Evolutionary conservation across 257 asterid genomes (phyloP).

Genomic region (Solanum paucissectum): DNA sequence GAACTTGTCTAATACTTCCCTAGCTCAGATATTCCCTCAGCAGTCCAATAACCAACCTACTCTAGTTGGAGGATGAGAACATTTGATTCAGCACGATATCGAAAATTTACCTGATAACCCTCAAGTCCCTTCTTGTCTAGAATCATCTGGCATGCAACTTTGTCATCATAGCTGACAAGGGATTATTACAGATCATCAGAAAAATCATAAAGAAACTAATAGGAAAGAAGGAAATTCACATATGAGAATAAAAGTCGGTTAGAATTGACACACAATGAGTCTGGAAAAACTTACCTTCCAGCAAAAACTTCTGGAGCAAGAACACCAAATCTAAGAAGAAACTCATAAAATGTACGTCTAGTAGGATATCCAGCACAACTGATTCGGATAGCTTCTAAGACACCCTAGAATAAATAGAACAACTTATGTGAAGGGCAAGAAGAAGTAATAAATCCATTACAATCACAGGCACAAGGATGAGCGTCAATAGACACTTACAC

Average conservation of each 20-base stretch:
- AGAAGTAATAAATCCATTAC: background rate
- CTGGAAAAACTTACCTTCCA: slow-evolving; percentile 41
- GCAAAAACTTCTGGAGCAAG: slow-evolving; percentile 68
- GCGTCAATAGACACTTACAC: slow-evolving; percentile 60
- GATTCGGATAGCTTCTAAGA: slow-evolving; percentile 95
- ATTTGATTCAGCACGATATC: background rate
- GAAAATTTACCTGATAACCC: slow-evolving; percentile 75
- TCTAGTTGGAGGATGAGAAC: background rate
- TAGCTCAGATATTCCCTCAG: background rate
- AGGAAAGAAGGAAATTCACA: background rate
- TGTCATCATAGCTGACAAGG: slow-evolving; percentile 67
- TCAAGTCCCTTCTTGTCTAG: slow-evolving; percentile 80
- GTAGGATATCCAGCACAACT: slow-evolving; percentile 99
- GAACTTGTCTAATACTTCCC: background rate
- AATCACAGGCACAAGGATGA: background rate
- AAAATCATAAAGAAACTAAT: background rate
- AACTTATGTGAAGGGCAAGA: background rate
- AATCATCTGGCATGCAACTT: slow-evolving; percentile 79
- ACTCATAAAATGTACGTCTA: slow-evolving; percentile 91
- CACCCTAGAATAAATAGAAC: slow-evolving; percentile 47
- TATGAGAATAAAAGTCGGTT: background rate
- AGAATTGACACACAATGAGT: background rate
- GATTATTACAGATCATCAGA: background rate
- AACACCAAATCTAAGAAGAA: slow-evolving; percentile 97
- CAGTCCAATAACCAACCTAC: background rate